Evolutionary conservation across 805 yeast genomes (phyloP).

Genomic region (Ogataea dorogensis): DNA sequence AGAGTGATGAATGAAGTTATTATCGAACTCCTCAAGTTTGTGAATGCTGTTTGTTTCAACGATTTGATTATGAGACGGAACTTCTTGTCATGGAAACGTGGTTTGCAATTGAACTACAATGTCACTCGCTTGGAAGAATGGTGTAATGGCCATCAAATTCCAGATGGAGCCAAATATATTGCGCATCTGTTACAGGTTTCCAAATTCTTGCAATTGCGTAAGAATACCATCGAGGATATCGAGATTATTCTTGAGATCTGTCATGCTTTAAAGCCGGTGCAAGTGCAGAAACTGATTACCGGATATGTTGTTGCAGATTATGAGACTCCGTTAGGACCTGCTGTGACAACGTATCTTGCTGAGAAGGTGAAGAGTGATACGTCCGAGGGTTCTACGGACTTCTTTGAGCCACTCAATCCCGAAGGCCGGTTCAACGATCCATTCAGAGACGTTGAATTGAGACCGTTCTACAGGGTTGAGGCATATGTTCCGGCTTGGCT

Average conservation of each 20-base stretch:
- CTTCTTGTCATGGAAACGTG: constrained; percentile 96
- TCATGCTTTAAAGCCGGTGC: constrained; percentile 90
- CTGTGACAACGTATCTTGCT: constrained; percentile 77
- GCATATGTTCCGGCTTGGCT: constrained; percentile 95
- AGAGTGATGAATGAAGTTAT: constrained; percentile 83
- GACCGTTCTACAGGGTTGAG: constrained; percentile 79
- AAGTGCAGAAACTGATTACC: constrained; percentile 86
- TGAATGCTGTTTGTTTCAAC: constrained; percentile 92
- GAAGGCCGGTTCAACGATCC: constrained; percentile 83
- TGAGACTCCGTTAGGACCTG: constrained; percentile 86
- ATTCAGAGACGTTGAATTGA: constrained; percentile 66
- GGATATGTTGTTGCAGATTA: constrained; percentile 92
- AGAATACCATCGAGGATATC: constrained; percentile 84
- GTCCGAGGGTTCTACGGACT: constrained; percentile 56
- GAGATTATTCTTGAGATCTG: constrained; percentile 93
- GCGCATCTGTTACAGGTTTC: constrained; percentile 91
- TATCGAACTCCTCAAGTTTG: constrained; percentile 75
- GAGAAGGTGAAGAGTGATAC: constrained; percentile 58
- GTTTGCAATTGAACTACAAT: constrained; percentile 92
- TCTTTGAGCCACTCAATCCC: constrained; percentile 65
- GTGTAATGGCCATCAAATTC: constrained; percentile 92
- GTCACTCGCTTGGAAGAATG: constrained; percentile 96
- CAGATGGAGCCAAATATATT: constrained; percentile 80
- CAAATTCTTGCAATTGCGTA: constrained; percentile 86
- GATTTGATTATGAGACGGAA: constrained; percentile 92